phyloP scores from a whole-genome alignment of 2,329 filamentous ascomycete genomes.

The Metarhizium guizhouense region DNA sequence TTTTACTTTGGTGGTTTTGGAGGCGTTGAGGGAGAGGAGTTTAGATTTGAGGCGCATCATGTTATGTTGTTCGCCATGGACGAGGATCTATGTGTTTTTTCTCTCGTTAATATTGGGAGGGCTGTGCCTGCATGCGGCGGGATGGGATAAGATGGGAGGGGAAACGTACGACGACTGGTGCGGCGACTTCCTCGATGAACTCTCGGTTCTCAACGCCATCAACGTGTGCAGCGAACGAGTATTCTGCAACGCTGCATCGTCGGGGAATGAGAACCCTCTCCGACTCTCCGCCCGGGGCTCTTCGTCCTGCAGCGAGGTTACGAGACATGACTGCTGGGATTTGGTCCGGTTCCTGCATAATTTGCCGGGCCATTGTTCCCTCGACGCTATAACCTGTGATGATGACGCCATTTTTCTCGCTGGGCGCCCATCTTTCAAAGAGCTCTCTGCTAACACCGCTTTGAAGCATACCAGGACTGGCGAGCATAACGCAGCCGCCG shows the following conservation, averaged over 20 bases:
- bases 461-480: conserved; percentile 95
- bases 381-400: conserved; percentile 98
- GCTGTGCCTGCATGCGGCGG: too few relatives aligned
- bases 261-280: conserved; percentile 88
- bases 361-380: conserved; percentile 94
- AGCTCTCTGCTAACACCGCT: conserved; percentile 90
- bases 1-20: conserved; percentile 74
- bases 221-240: conserved; percentile 92
- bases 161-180: conserved; percentile 77
- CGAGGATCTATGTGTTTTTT: conserved; percentile 59
- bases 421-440: conserved; percentile 91
- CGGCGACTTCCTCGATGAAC: conserved; percentile 89
- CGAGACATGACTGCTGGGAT: conserved; percentile 91
- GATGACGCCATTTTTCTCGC: conserved; percentile 93
- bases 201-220: conserved; percentile 93
- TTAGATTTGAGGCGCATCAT: conserved; percentile 97
- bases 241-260: conserved; percentile 87
- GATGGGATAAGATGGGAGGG: background rate
- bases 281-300: conserved; percentile 56
- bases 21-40: conserved; percentile 80
- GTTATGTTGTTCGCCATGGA: conserved; percentile 94
- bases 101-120: conserved; percentile 5
- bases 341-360: conserved; percentile 89
- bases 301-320: conserved; percentile 52
- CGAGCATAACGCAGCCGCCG: conserved; percentile 92